These are phyloP conservation scores for Bidens hawaiensis DNA, from an alignment of 140 eudicot genomes.

Conservation along the genomic window DNA sequence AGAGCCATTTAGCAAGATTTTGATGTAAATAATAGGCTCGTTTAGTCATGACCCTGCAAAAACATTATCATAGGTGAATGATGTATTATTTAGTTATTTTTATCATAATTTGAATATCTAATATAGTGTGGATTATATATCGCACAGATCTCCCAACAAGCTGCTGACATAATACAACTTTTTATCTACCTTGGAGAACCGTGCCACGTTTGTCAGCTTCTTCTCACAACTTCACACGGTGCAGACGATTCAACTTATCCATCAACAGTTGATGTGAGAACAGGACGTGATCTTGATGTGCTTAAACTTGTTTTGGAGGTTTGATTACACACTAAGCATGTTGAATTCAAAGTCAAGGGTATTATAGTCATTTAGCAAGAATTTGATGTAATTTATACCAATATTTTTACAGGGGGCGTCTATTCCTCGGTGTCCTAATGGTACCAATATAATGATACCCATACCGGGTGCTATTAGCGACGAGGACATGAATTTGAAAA, in stretches of 20 bases:
- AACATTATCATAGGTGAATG: no score
- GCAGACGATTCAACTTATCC: conserved; percentile 92
- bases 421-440: conserved; percentile 79
- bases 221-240: conserved; percentile 91
- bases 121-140: conserved; percentile 17
- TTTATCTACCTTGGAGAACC: conserved; percentile 90
- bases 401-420: conserved; percentile 66
- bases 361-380: conserved; percentile 12
- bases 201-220: conserved; percentile 89
- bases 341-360: conserved; percentile 11
- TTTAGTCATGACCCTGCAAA: no score
- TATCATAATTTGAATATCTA: not conserved
- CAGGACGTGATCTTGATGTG: conserved; percentile 77
- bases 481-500: conserved; percentile 69
- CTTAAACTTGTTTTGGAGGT: conserved; percentile 93
- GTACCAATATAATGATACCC: conserved; percentile 76
- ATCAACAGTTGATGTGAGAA: conserved; percentile 87
- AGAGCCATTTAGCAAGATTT: no score
- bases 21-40: no score
- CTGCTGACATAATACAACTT: conserved; percentile 82
- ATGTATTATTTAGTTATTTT: no score
- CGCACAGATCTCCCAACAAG: conserved; percentile 73
- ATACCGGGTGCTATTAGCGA: conserved; percentile 62
- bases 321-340: conserved; percentile 28
- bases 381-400: not conserved